A percentile compares a stretch with the other conserved stretches of the same genome.
phyloP scores from a whole-genome alignment of 2,329 filamentous ascomycete species.

The Westerdykella aurantiaca region DNA sequence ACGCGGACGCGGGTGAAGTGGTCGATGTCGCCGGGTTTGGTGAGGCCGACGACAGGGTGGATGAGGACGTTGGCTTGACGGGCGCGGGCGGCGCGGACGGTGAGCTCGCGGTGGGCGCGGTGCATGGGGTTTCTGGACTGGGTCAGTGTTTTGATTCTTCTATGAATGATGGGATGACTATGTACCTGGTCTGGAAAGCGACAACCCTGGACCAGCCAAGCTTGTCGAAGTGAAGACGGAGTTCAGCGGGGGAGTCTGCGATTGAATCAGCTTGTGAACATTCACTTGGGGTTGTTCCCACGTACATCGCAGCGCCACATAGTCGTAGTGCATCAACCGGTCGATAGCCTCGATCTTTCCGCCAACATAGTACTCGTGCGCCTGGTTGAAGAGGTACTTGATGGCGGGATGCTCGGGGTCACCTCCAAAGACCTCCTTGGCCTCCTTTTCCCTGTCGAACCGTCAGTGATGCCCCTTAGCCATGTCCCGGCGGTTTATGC shows the following conservation, averaged over 20 bases:
- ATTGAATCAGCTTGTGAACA: constrained; percentile 1
- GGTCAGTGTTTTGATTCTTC: neutral
- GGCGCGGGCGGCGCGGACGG: constrained; percentile 88
- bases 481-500: neutral
- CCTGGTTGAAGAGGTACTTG: constrained; percentile 76
- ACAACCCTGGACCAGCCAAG: constrained; percentile 97
- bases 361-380: constrained; percentile 85
- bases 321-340: constrained; percentile 97
- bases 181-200: constrained; percentile 78
- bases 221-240: constrained; percentile 97
- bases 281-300: constrained; percentile 8
- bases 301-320: constrained; percentile 89
- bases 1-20: constrained; percentile 99
- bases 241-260: constrained; percentile 82
- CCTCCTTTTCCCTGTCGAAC: constrained; percentile 69
- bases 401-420: constrained; percentile 88
- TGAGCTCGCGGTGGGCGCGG: constrained; percentile 94
- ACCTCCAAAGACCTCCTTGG: constrained; percentile 88
- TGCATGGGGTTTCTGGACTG: constrained; percentile 84
- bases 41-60: constrained; percentile 95
- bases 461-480: constrained; percentile 18
- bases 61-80: constrained; percentile 98
- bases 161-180: neutral
- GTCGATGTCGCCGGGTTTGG: constrained; percentile 98
- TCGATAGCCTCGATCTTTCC: constrained; percentile 95